A percentile compares a stretch with the other conserved stretches of the same genome.
Conservation (phyloP, 805 yeast genomes). For the Blastobotrys peoriensis region DNA sequence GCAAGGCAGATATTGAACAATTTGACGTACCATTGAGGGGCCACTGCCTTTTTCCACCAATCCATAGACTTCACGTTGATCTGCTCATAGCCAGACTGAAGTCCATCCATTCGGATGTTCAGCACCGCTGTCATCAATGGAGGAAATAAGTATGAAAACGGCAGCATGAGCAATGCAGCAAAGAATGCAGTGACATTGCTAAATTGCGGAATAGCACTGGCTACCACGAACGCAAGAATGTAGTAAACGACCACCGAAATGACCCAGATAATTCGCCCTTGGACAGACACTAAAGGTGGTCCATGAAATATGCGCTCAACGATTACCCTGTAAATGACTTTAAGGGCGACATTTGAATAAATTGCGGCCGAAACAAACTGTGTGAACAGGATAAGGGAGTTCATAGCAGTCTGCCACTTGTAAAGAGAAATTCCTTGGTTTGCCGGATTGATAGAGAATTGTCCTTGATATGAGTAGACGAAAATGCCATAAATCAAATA, state of each 20-base stretch:
- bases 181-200: slow-evolving; percentile 32
- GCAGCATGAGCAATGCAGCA: slow-evolving; percentile 37
- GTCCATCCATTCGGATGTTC: slow-evolving; percentile 9
- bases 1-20: not conserved
- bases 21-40: not conserved
- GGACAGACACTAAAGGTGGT: slow-evolving; percentile 28
- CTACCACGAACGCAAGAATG: slow-evolving; percentile 37
- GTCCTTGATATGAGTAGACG: slow-evolving; percentile 39
- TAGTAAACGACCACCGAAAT: slow-evolving; percentile 33
- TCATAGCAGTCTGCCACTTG: slow-evolving; percentile 30
- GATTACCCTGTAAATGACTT: slow-evolving; percentile 36
- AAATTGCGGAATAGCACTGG: slow-evolving; percentile 38
- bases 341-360: slow-evolving; percentile 39
- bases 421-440: slow-evolving; percentile 33
- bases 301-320: slow-evolving; percentile 28
- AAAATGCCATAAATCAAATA: slow-evolving; percentile 37
- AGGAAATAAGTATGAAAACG: slow-evolving; percentile 41
- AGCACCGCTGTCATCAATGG: slow-evolving; percentile 8
- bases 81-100: slow-evolving; percentile 2
- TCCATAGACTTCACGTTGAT: not conserved
- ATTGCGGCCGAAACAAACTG: slow-evolving; percentile 39
- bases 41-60: not conserved
- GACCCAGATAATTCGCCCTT: slow-evolving; percentile 34
- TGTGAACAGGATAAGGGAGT: slow-evolving; percentile 32
- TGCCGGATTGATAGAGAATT: slow-evolving; percentile 30